Evolutionary conservation across 148 eudicot genomes (phyloP), one percentile per base, ranked within the genome.

Genomic region (Selenicereus undatus): DNA sequence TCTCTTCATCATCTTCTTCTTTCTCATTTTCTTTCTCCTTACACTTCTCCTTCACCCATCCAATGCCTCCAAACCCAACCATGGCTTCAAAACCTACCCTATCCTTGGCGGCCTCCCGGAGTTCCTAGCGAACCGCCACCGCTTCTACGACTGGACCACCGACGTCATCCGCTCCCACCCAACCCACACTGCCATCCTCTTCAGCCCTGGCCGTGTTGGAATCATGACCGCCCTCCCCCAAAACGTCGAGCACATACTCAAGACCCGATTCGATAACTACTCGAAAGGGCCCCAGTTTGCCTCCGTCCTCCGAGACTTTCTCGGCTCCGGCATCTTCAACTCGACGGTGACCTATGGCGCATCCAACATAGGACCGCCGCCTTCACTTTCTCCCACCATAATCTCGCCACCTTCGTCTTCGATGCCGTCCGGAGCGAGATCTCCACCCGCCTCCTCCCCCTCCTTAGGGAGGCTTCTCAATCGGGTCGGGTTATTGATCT

Each of bases 241-340:
- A 1, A 86, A 82, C 81, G 91, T 94, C 5, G 96, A 94, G 32
- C 86, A 94, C 84, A 78, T 94, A 70, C 91, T 94, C 54, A 94
- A 90, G 70, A 76, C 91, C 76, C 85, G 90, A 52, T 94, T 94
- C 64, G 80, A 81, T 2, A 94, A 94, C 82, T 92, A 88, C 86
- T 91, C 93, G 0, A 94, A 94, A 78, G 97, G 98, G 26, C 10
- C 80, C 1, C 81, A 84, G 0, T 86, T 91, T 83, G 78, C 29
- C 0, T 11, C 84, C 50, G 79, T 88, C 42, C 89, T 94, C 4
- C 81, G 76, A 0, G 97, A 94, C 79, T 86, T 94, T 62, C 90
- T 94, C 18, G 98, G 98, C n/a, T 54, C 48, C 3, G 98, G 98
- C 0, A 92, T 94, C 71, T 94, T 94, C 77, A 94, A 92, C 78